Evolutionary conservation across 1,284 basidiomycete species (phyloP).

Genomic region (Cryptococcus wingfieldii): DNA sequence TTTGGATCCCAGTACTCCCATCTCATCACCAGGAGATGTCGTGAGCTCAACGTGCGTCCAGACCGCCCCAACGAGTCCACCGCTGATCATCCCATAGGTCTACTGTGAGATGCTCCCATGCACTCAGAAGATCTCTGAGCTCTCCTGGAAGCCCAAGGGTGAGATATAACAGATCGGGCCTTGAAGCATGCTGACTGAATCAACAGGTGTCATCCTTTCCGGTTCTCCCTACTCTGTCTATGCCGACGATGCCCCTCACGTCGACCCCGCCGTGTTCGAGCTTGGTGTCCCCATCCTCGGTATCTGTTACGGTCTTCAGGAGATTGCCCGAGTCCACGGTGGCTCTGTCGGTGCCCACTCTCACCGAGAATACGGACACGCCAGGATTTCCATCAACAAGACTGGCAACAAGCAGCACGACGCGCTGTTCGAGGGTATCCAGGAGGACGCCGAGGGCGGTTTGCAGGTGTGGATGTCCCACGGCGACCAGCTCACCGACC

Average conservation of each 20-base stretch:
- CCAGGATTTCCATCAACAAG: conserved; percentile 71
- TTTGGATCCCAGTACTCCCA: conserved; percentile 99
- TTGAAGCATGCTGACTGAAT: not conserved
- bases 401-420: conserved; percentile 63
- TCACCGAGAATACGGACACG: conserved; percentile 93
- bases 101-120: conserved; percentile 99
- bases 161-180: conserved; percentile 4
- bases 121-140: conserved; percentile 83
- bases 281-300: conserved; percentile 89
- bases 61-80: not conserved
- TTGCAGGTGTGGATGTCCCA: conserved; percentile 94
- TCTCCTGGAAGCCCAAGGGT: conserved; percentile 96
- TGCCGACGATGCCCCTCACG: conserved; percentile 85
- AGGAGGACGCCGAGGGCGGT: conserved; percentile 47
- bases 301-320: conserved; percentile 97
- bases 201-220: conserved; percentile 86
- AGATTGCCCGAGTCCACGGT: conserved; percentile 86
- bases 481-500: conserved; percentile 83
- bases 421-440: conserved; percentile 77
- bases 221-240: conserved; percentile 99
- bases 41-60: conserved; percentile 69
- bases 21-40: conserved; percentile 94
- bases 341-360: conserved; percentile 85
- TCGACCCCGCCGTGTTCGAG: conserved; percentile 91
- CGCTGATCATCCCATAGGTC: conserved; percentile 51